phyloP scores from a whole-genome alignment of 345 rosid genomes.

The Microcos paniculata region DNA sequence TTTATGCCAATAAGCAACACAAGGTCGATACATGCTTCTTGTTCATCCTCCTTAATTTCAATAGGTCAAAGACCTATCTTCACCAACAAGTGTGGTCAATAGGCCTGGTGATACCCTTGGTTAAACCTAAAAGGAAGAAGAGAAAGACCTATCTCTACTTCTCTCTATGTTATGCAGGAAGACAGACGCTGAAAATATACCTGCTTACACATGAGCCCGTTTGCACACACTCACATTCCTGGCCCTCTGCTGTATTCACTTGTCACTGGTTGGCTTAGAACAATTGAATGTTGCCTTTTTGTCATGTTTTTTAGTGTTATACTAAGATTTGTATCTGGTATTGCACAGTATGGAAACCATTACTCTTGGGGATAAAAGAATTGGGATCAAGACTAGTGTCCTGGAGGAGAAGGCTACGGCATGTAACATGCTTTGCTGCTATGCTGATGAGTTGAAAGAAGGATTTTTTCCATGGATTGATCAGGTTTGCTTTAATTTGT shows the following conservation, averaged over 20 bases:
- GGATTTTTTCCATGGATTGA: constrained; percentile 99
- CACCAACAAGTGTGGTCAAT: no score
- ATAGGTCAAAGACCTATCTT: background rate
- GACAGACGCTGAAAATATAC: background rate
- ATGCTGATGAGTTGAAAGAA: constrained; percentile 98
- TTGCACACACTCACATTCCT: background rate
- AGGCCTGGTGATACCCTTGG: no score
- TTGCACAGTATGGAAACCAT: constrained; percentile 95
- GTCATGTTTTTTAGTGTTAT: constrained; percentile 5
- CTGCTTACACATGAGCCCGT: background rate
- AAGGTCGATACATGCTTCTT: background rate
- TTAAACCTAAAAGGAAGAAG: no score
- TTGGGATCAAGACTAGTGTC: constrained; percentile 97
- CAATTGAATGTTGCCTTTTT: background rate
- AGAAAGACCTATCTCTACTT: no score
- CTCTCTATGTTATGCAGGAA: background rate
- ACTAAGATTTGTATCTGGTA: constrained; percentile 24
- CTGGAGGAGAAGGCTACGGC: constrained; percentile 99
- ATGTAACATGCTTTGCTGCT: constrained; percentile 98
- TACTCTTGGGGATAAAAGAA: constrained; percentile 97
- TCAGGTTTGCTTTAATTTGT: constrained; percentile 50
- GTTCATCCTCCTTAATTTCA: background rate
- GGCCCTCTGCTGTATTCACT: background rate
- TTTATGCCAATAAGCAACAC: background rate
- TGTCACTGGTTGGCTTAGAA: background rate